Percentiles rank a stretch among this genome's conserved stretches.
phyloP scores from a whole-genome alignment of 2,329 filamentous ascomycete species.

The Fusarium verticillioides region DNA sequence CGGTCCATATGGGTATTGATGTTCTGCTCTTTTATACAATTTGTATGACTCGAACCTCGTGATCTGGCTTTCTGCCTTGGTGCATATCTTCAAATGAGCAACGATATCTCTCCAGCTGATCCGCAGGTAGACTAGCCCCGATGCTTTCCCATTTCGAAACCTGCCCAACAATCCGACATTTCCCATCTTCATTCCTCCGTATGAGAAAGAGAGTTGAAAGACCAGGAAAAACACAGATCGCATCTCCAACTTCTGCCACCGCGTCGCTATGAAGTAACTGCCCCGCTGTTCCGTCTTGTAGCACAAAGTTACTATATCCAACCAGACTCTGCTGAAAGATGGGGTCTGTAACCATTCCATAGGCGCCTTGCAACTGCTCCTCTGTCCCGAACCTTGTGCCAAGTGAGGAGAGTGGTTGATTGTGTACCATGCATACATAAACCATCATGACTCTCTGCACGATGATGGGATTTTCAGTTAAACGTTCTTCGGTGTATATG shows the following conservation, averaged over 20 bases:
- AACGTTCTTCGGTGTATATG: neutral
- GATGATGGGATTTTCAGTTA: neutral
- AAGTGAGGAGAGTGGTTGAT: neutral
- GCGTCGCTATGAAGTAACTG: neutral
- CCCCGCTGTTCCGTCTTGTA: neutral
- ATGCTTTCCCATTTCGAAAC: neutral
- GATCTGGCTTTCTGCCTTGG: too few relatives aligned
- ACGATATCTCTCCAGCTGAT: neutral
- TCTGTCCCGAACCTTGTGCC: neutral
- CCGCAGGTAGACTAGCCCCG: neutral
- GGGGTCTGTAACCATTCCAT: neutral
- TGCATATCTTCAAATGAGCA: neutral
- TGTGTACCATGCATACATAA: slow-evolving; percentile 12
- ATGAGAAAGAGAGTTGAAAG: neutral
- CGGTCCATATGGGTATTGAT: too few relatives aligned
- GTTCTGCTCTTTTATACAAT: too few relatives aligned
- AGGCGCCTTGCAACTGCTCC: neutral
- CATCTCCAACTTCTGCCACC: neutral
- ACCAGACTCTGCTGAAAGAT: neutral
- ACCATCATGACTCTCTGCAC: slow-evolving; percentile 12
- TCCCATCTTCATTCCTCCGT: fast-evolving
- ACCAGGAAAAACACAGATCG: neutral
- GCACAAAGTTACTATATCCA: neutral
- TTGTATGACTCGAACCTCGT: too few relatives aligned
- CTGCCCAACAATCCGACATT: neutral